phyloP scores from a whole-genome alignment of 441 rosid genomes.

The Aquilaria agallochum region DNA sequence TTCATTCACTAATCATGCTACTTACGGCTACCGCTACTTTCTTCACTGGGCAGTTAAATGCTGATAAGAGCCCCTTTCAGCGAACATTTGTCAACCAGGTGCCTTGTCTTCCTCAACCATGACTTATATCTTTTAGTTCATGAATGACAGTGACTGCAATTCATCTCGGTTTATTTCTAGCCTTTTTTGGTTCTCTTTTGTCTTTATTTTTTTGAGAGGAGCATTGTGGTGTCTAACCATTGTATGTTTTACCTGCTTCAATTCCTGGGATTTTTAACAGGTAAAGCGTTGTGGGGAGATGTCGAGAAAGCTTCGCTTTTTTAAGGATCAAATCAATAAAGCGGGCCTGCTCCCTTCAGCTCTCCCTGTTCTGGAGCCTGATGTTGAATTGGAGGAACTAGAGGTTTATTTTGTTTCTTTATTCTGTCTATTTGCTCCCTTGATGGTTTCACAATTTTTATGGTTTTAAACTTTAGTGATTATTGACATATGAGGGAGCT shows the following conservation, averaged over 20 bases:
- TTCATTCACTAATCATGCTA: no score
- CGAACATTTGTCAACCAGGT: constrained; percentile 97
- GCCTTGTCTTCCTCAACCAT: constrained; percentile 10
- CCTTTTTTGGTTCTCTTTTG: not conserved
- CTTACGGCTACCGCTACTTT: not conserved
- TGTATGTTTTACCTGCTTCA: constrained; percentile 11
- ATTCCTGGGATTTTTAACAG: constrained; percentile 40
- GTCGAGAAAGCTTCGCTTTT: constrained; percentile 91
- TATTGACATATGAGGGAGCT: constrained; percentile 1
- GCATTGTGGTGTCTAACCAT: not conserved
- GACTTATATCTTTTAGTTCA: not conserved
- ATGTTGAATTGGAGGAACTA: constrained; percentile 83
- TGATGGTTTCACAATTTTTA: constrained; percentile 7
- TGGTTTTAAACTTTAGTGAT: not conserved
- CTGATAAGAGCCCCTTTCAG: constrained; percentile 88
- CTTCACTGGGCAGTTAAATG: constrained; percentile 62
- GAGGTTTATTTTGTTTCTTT: constrained; percentile 54
- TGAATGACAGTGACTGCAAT: not conserved
- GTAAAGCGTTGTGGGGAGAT: constrained; percentile 98
- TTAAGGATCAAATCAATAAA: constrained; percentile 90
- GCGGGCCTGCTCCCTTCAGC: constrained; percentile 70
- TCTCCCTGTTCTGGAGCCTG: constrained; percentile 63
- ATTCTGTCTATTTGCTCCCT: constrained; percentile 6
- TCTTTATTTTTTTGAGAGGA: no score
- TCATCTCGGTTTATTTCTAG: not conserved